Base-by-base conservation (phyloP, 1,284 basidiomycete genomes). In the Sanguinoderma infundibulare region DNA sequence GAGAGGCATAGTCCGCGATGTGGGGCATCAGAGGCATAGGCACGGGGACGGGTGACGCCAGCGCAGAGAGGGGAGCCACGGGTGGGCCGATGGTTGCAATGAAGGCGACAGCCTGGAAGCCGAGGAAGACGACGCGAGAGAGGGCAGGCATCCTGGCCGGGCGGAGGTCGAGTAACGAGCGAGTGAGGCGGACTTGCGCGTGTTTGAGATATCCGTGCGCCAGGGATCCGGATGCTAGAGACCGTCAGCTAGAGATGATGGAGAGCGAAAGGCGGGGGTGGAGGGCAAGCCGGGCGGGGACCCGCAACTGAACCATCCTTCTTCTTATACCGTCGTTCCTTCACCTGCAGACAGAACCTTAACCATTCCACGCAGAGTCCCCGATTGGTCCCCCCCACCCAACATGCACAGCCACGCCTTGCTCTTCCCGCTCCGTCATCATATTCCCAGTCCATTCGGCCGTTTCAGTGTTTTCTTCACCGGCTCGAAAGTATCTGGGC, bases 61-160 rank as follows among this genome's bases (percentile, higher is more conserved):
- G 70, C 38, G 66, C 72, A 50, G 57, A 46, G 15, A 65, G 59
- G 26, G 66, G 57, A 24, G 57, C 51, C 28, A 63, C 35, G 30
- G 63, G 40, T 20, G 62, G 71, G 58, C 73, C 67, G 51, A 71
- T 60, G 39, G 70, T 61, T 40, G 76, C 70, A 56, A 78, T 68
- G 62, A 84, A 67, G 59, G 72, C 75, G 63, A 76, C 69, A 36
- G 77, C 74, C 67, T 82, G 72, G 54, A 80, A 69, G 62, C 76
- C 75, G 64, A 77, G 59, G 57, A 78, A 69, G 70, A 80, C 66
- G 68, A 71, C 67, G 55, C 72, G 75, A 62, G 73, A 69, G 67
- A 79, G 62, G 56, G 73, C 76, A 65, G 75, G 75, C 81, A 81
- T 79, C 56, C 57, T 66, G 58, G 61, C 52, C 9, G 49, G 56